phyloP scores from a whole-genome alignment of 164 flowering plant genomes.

The Kalanchoe fedtschenkoi region DNA sequence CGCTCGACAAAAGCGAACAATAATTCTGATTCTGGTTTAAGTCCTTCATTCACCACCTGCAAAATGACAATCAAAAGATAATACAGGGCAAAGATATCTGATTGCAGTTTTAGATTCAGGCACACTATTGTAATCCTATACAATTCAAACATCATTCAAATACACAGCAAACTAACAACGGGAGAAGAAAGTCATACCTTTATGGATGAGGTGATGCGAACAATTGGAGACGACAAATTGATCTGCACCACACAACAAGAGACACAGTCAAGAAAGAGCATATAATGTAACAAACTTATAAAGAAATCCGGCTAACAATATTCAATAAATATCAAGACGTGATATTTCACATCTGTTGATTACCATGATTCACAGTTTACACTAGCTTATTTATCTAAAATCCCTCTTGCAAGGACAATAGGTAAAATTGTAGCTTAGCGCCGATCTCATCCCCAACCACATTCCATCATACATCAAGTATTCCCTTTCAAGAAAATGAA shows the following conservation, averaged over 20 bases:
- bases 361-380: neutral
- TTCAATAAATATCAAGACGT: neutral
- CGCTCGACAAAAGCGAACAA: constrained; percentile 56
- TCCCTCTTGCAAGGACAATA: too few species aligned
- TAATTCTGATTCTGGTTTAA: constrained; percentile 43
- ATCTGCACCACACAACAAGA: neutral
- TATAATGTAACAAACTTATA: neutral
- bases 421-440: too few species aligned
- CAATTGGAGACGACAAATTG: constrained; percentile 1
- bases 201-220: neutral
- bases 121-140: neutral
- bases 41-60: constrained; percentile 69
- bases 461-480: too few species aligned
- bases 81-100: neutral
- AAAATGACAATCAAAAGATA: neutral
- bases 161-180: neutral
- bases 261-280: neutral
- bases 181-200: neutral
- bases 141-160: neutral
- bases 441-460: too few species aligned
- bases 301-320: neutral
- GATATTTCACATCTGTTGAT: neutral
- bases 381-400: too few species aligned
- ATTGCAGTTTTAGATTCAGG: neutral
- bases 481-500: too few species aligned